Conservation (phyloP, 2,329 filamentous ascomycete genomes). For the Colletotrichum sansevieriae region DNA sequence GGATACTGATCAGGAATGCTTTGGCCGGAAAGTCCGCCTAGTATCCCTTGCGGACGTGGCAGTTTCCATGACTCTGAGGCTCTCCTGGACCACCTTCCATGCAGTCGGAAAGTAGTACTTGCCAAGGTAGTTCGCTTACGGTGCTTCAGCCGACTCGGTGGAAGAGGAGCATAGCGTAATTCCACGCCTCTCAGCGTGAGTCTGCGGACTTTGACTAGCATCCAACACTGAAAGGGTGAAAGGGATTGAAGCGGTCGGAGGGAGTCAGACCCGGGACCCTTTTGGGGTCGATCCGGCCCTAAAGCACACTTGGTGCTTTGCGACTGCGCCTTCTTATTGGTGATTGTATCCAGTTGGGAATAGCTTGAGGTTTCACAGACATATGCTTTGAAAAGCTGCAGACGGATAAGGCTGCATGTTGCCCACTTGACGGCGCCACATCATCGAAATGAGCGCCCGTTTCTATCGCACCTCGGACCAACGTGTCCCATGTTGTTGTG, state of each 20-base stretch:
- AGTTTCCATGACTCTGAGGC: slow-evolving; percentile 17
- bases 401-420: slow-evolving; percentile 40
- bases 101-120: not conserved
- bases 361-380: slow-evolving; percentile 33
- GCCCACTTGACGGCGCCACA: slow-evolving; percentile 34
- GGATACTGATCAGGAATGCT: slow-evolving; percentile 23
- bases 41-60: slow-evolving; percentile 26
- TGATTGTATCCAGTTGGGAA: slow-evolving; percentile 1
- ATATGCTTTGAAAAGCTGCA: slow-evolving; percentile 20
- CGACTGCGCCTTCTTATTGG: not conserved
- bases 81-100: slow-evolving; percentile 4
- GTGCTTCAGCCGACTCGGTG: slow-evolving; percentile 23
- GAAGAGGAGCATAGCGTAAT: slow-evolving; percentile 23
- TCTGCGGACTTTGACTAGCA: slow-evolving; percentile 31
- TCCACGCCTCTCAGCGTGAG: not conserved
- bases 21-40: slow-evolving; percentile 23
- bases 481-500: slow-evolving; percentile 16
- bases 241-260: slow-evolving; percentile 17
- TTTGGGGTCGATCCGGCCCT: slow-evolving; percentile 25
- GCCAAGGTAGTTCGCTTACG: slow-evolving; percentile 15
- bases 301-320: slow-evolving; percentile 8
- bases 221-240: too few species aligned
- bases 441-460: slow-evolving; percentile 32
- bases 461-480: slow-evolving; percentile 23
- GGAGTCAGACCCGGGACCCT: slow-evolving; percentile 12